A percentile compares a stretch with the other conserved stretches of the same genome.
Evolutionary conservation across 2,329 filamentous ascomycete species (phyloP).

Genomic region (Colletotrichum cordylinicola): DNA sequence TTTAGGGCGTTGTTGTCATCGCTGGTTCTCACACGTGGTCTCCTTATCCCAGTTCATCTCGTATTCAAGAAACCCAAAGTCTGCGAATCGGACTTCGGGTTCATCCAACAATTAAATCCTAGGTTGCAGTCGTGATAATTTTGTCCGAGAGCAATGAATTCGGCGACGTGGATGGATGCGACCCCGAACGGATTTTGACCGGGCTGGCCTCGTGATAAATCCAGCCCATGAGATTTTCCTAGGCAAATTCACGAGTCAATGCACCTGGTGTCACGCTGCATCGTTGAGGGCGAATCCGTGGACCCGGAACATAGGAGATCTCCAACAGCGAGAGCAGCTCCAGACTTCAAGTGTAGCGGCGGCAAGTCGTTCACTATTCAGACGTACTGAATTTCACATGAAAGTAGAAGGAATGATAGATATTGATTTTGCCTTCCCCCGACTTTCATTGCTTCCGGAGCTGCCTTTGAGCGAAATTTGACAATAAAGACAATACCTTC

Average conservation of each 20-base stretch:
- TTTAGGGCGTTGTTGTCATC: background rate
- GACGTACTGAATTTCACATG: too few species aligned
- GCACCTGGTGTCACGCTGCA: too few species aligned
- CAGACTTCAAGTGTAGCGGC: background rate
- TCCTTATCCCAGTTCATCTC: background rate
- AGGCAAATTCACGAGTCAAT: background rate
- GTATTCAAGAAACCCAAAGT: background rate
- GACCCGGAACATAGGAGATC: background rate
- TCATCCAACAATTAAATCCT: background rate
- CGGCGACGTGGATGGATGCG: background rate
- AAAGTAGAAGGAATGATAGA: background rate
- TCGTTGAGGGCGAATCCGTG: too few species aligned
- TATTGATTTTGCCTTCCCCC: background rate
- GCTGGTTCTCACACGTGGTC: background rate
- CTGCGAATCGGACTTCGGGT: rapidly evolving
- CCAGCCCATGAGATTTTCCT: background rate
- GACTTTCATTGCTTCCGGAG: background rate
- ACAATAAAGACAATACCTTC: background rate
- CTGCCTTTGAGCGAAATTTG: background rate
- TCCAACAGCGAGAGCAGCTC: background rate
- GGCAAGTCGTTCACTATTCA: background rate
- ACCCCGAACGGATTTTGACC: too few species aligned
- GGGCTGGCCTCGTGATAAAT: too few species aligned
- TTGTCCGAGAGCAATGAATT: rapidly evolving
- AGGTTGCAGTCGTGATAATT: rapidly evolving